Base-by-base conservation (phyloP, 768 basidiomycete genomes). In the Lactifluus echinatus region DNA sequence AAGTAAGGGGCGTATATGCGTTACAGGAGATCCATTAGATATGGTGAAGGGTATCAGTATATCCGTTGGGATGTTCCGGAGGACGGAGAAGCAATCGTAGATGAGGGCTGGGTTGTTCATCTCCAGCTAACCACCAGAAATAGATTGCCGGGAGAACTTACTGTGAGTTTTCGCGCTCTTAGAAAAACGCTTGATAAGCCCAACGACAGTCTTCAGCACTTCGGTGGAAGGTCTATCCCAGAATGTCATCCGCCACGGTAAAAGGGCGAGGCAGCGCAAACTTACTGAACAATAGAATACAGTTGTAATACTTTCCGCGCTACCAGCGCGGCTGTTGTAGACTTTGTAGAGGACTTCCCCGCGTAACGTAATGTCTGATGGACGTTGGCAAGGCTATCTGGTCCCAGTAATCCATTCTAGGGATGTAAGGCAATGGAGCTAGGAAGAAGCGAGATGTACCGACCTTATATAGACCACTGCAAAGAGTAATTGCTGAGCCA, bases 1-100 rank as follows among this genome's bases (percentile, higher is more conserved):
- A 1, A 92, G 70, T n/a, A 87, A 71, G 50, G 75, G 72, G 2
- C 82, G 79, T 48, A 91, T 77, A 54, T 68, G 66, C 12, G 73
- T 68, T 14, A 83, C 69, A 48, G 78, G 44, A 23, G 63, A 55
- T 4, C 53, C 48, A n/a, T 44, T 48, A 21, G 54, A 55, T 19
- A 33, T 49, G 39, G 45, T 58, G 24, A 55, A 28, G 37, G 50
- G 33, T 12, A 48, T 33, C 17, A 45, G 26, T 34, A 17, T 55
- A 61, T 42, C 47, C 54, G 56, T 43, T 51, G 36, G 55, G 37
- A 48, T 39, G 37, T 62, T 57, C 31, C 51, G 55, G 44, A 42
- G 52, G 44, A 50, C 60, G n/a, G 40, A 39, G 40, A 57, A 63
- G 31, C 53, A 48, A 11, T 61, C 60, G 23, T 53, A 39, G 24